These are phyloP conservation scores for Bothriochloa decipiens DNA, from an alignment of 176 grass and related monocot species.

Conservation along the genomic window DNA sequence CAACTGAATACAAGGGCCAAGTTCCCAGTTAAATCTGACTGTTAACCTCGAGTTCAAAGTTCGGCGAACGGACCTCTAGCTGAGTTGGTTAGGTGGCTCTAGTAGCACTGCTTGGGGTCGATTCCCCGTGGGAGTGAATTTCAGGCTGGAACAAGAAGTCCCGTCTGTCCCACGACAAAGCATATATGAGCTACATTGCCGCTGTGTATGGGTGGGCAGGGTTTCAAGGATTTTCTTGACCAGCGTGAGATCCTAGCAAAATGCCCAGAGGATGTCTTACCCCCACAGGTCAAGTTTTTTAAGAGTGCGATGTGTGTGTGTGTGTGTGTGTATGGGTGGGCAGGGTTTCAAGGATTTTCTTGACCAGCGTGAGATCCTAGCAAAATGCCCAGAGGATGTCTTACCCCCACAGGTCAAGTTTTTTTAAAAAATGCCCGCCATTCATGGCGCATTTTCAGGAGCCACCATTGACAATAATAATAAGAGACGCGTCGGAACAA, in stretches of 20 bases:
- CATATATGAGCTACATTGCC: not conserved
- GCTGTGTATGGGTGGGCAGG: not conserved
- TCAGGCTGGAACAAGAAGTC: not conserved
- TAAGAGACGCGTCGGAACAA: not conserved
- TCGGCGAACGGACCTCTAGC: not conserved
- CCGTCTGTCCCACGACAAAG: not conserved
- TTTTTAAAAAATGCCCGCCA: not conserved
- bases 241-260: not conserved
- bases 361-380: not conserved
- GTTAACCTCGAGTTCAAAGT: constrained; percentile 12
- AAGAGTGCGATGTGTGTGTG: no score
- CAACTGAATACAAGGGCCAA: not conserved
- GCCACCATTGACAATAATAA: constrained; percentile 26
- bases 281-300: not conserved
- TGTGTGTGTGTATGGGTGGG: not conserved
- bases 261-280: not conserved
- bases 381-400: not conserved
- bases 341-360: not conserved
- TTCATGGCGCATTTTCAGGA: constrained; percentile 6
- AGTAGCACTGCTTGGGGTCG: not conserved
- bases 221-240: not conserved
- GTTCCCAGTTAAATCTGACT: constrained; percentile 22
- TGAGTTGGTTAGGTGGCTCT: not conserved
- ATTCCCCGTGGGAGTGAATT: not conserved
- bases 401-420: not conserved